Percentiles rank a stretch among this genome's conserved stretches.
Conservation (phyloP, 768 basidiomycete species). For the Daedaleopsis nitida region DNA sequence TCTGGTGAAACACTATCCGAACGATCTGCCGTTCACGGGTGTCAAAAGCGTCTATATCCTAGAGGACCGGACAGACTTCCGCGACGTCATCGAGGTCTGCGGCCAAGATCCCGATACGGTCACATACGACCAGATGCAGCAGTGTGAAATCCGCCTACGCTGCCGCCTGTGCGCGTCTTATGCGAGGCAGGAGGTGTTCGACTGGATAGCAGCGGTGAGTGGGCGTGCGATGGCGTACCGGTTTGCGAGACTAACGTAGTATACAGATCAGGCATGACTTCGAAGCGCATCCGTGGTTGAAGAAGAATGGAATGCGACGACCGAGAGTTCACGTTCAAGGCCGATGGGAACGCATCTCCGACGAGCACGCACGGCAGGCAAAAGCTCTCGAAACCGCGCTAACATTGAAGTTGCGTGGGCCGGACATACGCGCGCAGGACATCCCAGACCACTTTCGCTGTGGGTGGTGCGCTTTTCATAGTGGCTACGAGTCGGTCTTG, state of each 20-base stretch:
- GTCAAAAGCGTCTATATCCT: neutral
- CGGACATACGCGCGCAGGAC: neutral
- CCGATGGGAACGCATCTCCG: neutral
- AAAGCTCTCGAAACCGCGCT: neutral
- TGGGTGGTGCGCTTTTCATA: neutral
- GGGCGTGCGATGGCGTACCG: neutral
- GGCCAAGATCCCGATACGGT: conserved; percentile 3
- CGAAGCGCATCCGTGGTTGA: neutral
- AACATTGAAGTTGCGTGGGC: no score
- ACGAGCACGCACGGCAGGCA: neutral
- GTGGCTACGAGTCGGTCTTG: neutral
- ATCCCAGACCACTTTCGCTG: neutral
- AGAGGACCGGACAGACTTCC: neutral
- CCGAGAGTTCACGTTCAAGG: no score
- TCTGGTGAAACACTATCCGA: neutral
- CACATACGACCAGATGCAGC: conserved; percentile 5
- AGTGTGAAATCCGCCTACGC: neutral
- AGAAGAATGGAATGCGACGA: neutral
- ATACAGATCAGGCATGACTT: neutral
- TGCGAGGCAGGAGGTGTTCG: neutral
- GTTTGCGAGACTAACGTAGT: neutral
- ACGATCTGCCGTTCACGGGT: neutral
- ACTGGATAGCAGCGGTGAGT: conserved; percentile 1
- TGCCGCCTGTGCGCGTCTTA: neutral
- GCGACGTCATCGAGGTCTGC: neutral